These are phyloP conservation scores for Turritis glabra DNA, from an alignment of 345 rosid species.

Conservation along the genomic window DNA sequence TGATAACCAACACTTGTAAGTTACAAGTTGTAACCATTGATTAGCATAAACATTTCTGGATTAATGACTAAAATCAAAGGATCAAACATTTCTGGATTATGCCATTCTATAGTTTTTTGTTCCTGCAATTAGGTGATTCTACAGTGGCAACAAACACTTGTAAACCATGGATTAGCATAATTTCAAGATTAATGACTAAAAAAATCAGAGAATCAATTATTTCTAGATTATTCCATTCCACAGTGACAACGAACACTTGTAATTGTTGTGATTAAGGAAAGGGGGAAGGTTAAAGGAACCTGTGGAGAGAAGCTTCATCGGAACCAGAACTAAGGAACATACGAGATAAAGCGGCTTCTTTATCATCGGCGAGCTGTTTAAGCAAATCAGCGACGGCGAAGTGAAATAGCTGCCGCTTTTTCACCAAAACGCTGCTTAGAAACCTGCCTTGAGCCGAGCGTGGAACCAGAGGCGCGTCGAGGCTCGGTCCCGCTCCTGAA, in stretches of 20 bases:
- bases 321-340: constrained; percentile 63
- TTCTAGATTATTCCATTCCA: too few species aligned
- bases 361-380: constrained; percentile 61
- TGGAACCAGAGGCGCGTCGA: constrained; percentile 76
- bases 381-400: constrained; percentile 73
- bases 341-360: constrained; percentile 57
- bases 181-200: neutral
- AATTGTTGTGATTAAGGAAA: neutral
- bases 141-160: neutral
- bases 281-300: constrained; percentile 39
- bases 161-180: neutral
- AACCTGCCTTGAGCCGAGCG: constrained; percentile 62
- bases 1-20: neutral
- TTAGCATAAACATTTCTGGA: neutral
- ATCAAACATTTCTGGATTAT: neutral
- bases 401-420: constrained; percentile 73
- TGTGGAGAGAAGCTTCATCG: constrained; percentile 73
- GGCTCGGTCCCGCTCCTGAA: constrained; percentile 52
- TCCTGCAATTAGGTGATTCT: neutral
- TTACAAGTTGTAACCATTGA: neutral
- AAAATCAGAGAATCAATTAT: neutral
- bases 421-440: constrained; percentile 58
- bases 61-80: neutral
- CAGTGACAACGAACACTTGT: neutral
- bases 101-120: neutral